A percentile compares a stretch with the other conserved stretches of the same genome.
Conservation (phyloP, 208 protist species). For the Trypanosoma congolense region DNA sequence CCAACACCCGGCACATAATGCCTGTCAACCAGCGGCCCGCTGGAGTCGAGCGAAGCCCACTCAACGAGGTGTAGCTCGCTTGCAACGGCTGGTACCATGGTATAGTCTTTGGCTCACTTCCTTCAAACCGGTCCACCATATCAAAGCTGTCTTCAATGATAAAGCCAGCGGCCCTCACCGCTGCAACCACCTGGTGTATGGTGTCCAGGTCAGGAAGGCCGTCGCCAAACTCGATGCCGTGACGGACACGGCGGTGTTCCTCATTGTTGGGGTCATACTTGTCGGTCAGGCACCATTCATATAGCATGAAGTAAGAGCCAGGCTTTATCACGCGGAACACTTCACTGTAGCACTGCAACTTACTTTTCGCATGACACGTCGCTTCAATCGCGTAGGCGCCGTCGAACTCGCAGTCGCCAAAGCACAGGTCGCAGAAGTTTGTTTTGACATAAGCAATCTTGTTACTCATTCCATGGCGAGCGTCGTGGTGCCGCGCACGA, state of each 20-base stretch:
- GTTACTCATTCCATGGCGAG: conserved; percentile 51
- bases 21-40: conserved; percentile 79
- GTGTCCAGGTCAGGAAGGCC: conserved; percentile 90
- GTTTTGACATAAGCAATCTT: conserved; percentile 86
- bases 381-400: conserved; percentile 95
- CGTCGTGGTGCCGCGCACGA: conserved; percentile 76
- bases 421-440: conserved; percentile 92
- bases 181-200: conserved; percentile 58
- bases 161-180: conserved; percentile 91
- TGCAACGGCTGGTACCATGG: conserved; percentile 89
- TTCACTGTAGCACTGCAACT: conserved; percentile 90
- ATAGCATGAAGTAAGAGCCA: conserved; percentile 89
- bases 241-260: conserved; percentile 84
- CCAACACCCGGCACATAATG: conserved; percentile 73
- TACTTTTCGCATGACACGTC: conserved; percentile 95
- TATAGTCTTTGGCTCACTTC: conserved; percentile 67
- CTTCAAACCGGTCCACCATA: conserved; percentile 47
- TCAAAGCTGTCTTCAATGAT: conserved; percentile 83
- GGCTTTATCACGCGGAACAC: conserved; percentile 93
- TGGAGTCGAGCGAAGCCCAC: conserved; percentile 72
- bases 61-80: conserved; percentile 62
- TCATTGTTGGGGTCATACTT: conserved; percentile 90
- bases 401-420: conserved; percentile 90
- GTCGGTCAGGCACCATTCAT: conserved; percentile 95
- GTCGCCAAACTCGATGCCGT: conserved; percentile 94